Conservation (phyloP, 2,329 filamentous ascomycete genomes). For the Ophiostoma australiae region DNA sequence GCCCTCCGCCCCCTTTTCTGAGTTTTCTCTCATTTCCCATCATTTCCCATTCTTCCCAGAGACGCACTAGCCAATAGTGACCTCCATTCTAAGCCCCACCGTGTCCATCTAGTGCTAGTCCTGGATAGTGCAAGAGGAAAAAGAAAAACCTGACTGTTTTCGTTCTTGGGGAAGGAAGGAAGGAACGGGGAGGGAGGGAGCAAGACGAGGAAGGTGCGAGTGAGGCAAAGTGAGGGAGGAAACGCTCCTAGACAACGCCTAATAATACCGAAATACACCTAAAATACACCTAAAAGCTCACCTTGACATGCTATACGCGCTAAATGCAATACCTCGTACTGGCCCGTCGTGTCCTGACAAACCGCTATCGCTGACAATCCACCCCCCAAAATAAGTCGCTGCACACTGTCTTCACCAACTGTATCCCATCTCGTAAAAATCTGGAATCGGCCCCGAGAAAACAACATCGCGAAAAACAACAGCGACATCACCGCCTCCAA, state of each 20-base stretch:
- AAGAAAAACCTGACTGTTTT: slow-evolving; percentile 18
- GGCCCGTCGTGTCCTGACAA: neutral
- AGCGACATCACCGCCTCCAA: slow-evolving; percentile 32
- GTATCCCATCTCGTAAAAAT: slow-evolving; percentile 27
- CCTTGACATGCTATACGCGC: neutral
- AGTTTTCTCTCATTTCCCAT: slow-evolving; percentile 23
- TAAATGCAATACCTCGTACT: neutral
- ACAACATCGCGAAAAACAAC: slow-evolving; percentile 28
- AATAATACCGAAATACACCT: neutral
- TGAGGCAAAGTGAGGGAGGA: neutral
- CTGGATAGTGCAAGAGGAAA: slow-evolving; percentile 17
- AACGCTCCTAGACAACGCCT: slow-evolving; percentile 16
- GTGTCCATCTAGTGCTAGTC: neutral
- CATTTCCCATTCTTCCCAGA: slow-evolving; percentile 20
- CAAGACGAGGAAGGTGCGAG: neutral
- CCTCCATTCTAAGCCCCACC: slow-evolving; percentile 15
- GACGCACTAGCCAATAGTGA: slow-evolving; percentile 25
- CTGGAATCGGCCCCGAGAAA: slow-evolving; percentile 23
- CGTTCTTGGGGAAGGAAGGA: neutral
- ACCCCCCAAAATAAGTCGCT: slow-evolving; percentile 29
- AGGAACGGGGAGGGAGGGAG: neutral
- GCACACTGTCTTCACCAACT: slow-evolving; percentile 17
- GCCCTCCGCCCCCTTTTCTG: slow-evolving; percentile 22
- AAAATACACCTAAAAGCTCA: too few species aligned
- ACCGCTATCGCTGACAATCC: slow-evolving; percentile 27